Evolutionary conservation across 2,329 filamentous ascomycete genomes (phyloP).

Genomic region (Tolypocladium tundrense): DNA sequence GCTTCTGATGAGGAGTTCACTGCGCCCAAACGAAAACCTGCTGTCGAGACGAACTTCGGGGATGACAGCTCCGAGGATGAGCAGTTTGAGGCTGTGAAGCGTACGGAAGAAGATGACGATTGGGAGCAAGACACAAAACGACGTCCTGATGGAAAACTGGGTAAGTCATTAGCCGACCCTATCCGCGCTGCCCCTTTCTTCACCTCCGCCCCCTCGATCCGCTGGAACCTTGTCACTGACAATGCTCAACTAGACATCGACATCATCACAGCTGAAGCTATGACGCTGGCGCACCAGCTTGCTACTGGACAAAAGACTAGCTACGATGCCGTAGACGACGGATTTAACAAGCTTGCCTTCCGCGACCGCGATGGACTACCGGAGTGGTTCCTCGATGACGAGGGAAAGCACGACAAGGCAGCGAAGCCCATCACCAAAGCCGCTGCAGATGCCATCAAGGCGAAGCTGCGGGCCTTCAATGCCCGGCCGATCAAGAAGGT

Average conservation of each 20-base stretch:
- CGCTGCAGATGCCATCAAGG: conserved; percentile 83
- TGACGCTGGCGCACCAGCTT: conserved; percentile 90
- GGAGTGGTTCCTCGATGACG: conserved; percentile 97
- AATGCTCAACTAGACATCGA: conserved; percentile 60
- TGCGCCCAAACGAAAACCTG: background rate
- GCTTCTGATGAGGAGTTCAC: background rate
- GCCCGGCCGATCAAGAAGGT: conserved; percentile 99
- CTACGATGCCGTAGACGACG: conserved; percentile 75
- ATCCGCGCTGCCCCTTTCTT: background rate
- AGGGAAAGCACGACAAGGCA: conserved; percentile 69
- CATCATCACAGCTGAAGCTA: conserved; percentile 98
- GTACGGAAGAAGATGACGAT: conserved; percentile 38
- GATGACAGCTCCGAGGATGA: conserved; percentile 28
- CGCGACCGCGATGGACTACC: conserved; percentile 85
- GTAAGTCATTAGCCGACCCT: background rate
- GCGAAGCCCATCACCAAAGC: conserved; percentile 88
- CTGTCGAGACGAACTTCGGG: conserved; percentile 17
- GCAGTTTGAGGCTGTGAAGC: conserved; percentile 54
- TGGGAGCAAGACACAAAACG: conserved; percentile 60
- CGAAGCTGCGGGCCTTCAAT: conserved; percentile 86
- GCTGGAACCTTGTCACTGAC: conserved; percentile 3
- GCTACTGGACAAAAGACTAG: conserved; percentile 76
- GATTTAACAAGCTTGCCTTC: conserved; percentile 87
- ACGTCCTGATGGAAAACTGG: conserved; percentile 38
- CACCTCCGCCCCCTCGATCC: background rate